Evolutionary conservation across 1,284 basidiomycete species (phyloP).

Genomic region (Leccinum subfulvum): DNA sequence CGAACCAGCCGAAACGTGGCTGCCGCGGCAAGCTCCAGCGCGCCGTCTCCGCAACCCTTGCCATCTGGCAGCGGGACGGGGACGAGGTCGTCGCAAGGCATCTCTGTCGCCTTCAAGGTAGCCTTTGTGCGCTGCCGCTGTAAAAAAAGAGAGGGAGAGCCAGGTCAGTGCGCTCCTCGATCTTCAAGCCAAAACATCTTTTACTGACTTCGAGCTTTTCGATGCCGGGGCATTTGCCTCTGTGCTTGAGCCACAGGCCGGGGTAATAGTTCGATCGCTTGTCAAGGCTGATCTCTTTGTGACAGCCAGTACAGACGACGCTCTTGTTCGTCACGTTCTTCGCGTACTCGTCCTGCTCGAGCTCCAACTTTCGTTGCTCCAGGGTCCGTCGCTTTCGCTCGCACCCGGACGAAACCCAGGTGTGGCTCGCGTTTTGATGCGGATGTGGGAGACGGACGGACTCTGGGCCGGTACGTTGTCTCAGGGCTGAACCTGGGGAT

Average conservation of each 20-base stretch:
- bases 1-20: background rate
- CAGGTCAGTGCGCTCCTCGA: slow-evolving; percentile 2
- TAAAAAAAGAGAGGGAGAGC: slow-evolving; percentile 7
- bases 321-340: slow-evolving; percentile 26
- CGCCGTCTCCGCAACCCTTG: slow-evolving; percentile 2
- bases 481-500: background rate
- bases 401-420: slow-evolving; percentile 22
- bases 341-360: slow-evolving; percentile 32
- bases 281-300: slow-evolving; percentile 32
- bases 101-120: background rate
- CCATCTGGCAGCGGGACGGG: background rate
- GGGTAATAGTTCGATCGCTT: slow-evolving; percentile 36
- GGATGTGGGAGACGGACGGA: background rate
- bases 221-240: slow-evolving; percentile 25
- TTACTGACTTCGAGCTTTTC: slow-evolving; percentile 30
- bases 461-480: slow-evolving; percentile 8
- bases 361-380: slow-evolving; percentile 27
- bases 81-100: background rate
- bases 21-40: slow-evolving; percentile 2
- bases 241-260: slow-evolving; percentile 32
- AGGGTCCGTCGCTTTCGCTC: slow-evolving; percentile 32
- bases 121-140: slow-evolving; percentile 13
- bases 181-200: background rate
- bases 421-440: background rate
- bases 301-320: slow-evolving; percentile 27